Evolutionary conservation across 202 grass and related monocot species (phyloP), one percentile per base, ranked within the genome.

Genomic region (Schoenoplectus tabernaemontani): DNA sequence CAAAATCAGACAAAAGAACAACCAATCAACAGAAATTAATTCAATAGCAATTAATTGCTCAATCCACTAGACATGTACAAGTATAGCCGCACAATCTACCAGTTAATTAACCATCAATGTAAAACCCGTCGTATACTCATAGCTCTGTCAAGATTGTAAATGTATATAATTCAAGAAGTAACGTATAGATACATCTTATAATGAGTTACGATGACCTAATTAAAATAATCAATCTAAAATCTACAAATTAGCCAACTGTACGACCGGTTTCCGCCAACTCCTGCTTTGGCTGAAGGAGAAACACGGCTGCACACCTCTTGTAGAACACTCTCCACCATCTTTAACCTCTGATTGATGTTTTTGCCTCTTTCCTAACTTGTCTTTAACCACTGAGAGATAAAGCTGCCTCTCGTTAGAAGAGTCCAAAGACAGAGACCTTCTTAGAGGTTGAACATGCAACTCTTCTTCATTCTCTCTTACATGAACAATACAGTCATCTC

Each of bases 371-470:
- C 60, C 79, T 54, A 93, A 62, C 53, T 85, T 78, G 53, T 74
- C 82, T 65, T 89, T n/a, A n/a, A n/a, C 90, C 51, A 97, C 78
- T 13, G 93, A 87, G 51, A 93, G 77, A 84, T 88, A 85, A 34
- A 90, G n/a, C 23, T 88, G 79, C 70, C 83, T 85, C 65, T 93
- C 91, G 20, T 33, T 56, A 51, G 77, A 87, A 7, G 94, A 93
- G 39, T 92, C 89, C 89, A 97, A 75, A 64, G 94, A 97, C 64
- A 97, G 69, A 9, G 94, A 97, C 68, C 94, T 91, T 24, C 91
- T 80, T 64, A 84, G 59, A 0, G 84, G 84, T 37, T 84, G 87
- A 17, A 54, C 12, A 36, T 37, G 33, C 39, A 50, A 3, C 17
- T 57, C 54, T 56, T 50, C 78, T 1, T 74, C 46, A 24, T 81